Percentiles rank a stretch among this genome's conserved stretches.
These are phyloP conservation scores for Hypseocharis bilobata DNA, from an alignment of 441 rosid species.

Conservation along the genomic window DNA sequence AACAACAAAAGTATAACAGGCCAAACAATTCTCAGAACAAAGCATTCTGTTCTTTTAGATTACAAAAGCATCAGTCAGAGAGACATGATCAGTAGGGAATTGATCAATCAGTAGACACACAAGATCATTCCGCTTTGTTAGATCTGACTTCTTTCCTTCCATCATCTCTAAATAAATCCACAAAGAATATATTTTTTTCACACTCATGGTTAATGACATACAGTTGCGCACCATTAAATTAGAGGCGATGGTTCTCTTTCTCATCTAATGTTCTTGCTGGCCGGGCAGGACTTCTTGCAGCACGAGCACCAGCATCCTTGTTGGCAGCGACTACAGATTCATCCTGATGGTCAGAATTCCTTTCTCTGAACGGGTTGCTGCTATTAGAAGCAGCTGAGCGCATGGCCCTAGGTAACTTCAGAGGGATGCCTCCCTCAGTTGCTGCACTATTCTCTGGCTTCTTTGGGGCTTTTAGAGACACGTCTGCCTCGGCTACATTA, in stretches of 20 bases:
- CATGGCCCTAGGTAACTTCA: slow-evolving; percentile 81
- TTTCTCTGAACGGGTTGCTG: slow-evolving; percentile 58
- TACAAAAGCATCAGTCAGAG: neutral
- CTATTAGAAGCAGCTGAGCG: slow-evolving; percentile 49
- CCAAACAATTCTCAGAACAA: neutral
- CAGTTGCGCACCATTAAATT: too few species aligned
- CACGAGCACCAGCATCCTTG: slow-evolving; percentile 30
- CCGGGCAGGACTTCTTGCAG: slow-evolving; percentile 35
- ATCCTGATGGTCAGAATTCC: slow-evolving; percentile 54
- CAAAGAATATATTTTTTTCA: too few species aligned
- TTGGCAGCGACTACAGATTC: slow-evolving; percentile 21
- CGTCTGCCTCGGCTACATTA: slow-evolving; percentile 1
- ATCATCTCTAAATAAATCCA: neutral
- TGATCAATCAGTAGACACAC: slow-evolving; percentile 1
- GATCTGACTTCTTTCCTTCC: neutral
- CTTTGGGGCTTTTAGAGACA: slow-evolving; percentile 24
- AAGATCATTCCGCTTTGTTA: slow-evolving; percentile 3
- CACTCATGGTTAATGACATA: too few species aligned
- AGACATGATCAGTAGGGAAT: neutral
- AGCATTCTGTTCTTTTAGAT: neutral
- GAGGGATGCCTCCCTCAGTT: slow-evolving; percentile 35
- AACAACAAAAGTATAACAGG: too few species aligned
- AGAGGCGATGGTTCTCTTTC: slow-evolving; percentile 62
- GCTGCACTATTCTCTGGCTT: slow-evolving; percentile 29
- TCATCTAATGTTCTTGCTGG: slow-evolving; percentile 49